Conservation (phyloP, 371 early-diverging fungal species). For the Mortierella sp. region DNA sequence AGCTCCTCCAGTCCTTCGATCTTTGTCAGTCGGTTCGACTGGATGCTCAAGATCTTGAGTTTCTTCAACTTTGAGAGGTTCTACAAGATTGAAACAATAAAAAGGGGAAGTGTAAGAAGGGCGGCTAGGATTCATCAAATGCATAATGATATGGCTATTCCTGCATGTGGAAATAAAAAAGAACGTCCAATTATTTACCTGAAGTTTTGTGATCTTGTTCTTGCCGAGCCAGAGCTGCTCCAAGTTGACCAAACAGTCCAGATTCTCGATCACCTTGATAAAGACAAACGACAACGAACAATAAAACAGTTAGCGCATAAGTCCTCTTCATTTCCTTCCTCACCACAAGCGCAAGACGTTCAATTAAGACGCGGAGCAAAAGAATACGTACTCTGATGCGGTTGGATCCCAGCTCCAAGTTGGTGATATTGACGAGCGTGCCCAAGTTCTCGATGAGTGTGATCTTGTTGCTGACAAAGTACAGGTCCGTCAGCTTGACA, state of each 20-base stretch:
- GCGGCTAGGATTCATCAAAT: too few species aligned
- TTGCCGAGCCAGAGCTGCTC: constrained; percentile 96
- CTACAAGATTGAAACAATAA: constrained; percentile 20
- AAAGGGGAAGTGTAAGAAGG: background rate
- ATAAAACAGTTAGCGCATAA: background rate
- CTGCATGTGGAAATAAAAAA: background rate
- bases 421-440: constrained; percentile 73
- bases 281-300: background rate
- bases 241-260: constrained; percentile 83
- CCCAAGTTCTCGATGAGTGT: constrained; percentile 81
- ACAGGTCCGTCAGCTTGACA: constrained; percentile 72
- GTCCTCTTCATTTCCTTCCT: background rate
- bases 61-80: constrained; percentile 63
- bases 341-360: too few species aligned
- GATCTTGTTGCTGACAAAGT: constrained; percentile 90
- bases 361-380: background rate
- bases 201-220: constrained; percentile 91
- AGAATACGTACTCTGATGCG: constrained; percentile 78
- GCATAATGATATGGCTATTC: background rate
- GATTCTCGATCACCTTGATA: constrained; percentile 81
- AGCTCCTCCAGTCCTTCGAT: constrained; percentile 84
- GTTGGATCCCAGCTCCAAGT: constrained; percentile 96
- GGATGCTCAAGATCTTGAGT: constrained; percentile 87
- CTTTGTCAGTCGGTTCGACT: constrained; percentile 84
- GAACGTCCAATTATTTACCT: constrained; percentile 71